Evolutionary conservation across 139 green algal genomes (phyloP).

Genomic region (Chlorella sp.): DNA sequence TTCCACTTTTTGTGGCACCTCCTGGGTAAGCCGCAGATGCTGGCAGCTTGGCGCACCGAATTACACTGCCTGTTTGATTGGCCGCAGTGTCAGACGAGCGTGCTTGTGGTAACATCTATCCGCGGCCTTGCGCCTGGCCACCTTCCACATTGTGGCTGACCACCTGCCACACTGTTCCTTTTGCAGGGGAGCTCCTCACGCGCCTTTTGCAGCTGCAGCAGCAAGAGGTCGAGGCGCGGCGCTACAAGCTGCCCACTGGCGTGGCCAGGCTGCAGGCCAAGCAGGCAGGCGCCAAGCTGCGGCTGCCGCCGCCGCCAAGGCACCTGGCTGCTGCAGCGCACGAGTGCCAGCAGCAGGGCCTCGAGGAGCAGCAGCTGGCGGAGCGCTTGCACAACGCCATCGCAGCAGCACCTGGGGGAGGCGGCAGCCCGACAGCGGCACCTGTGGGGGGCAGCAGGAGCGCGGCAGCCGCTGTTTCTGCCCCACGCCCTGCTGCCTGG

Average conservation of each 20-base stretch:
- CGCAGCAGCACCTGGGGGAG: neutral
- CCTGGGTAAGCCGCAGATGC: constrained; percentile 18
- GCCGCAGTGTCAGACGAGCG: neutral
- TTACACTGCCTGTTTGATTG: neutral
- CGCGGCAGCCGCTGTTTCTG: neutral
- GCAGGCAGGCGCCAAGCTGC: neutral
- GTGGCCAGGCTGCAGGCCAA: too few species aligned
- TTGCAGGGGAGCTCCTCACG: neutral
- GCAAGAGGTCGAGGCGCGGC: neutral
- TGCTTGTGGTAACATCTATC: neutral
- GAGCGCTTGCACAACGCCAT: neutral
- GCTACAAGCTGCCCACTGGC: too few species aligned
- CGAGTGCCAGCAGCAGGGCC: too few species aligned
- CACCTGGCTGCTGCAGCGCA: neutral
- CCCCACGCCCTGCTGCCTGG: neutral
- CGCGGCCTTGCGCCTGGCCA: neutral
- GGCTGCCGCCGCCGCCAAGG: constrained; percentile 6
- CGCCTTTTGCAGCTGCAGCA: neutral
- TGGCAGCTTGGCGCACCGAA: too few species aligned
- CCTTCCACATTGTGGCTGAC: too few species aligned
- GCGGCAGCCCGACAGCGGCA: too few species aligned
- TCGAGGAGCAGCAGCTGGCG: too few species aligned
- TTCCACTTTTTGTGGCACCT: constrained; percentile 18
- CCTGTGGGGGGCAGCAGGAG: neutral
- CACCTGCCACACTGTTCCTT: neutral